phyloP scores from a whole-genome alignment of 768 basidiomycete species.

The Termitomyces sp. region DNA sequence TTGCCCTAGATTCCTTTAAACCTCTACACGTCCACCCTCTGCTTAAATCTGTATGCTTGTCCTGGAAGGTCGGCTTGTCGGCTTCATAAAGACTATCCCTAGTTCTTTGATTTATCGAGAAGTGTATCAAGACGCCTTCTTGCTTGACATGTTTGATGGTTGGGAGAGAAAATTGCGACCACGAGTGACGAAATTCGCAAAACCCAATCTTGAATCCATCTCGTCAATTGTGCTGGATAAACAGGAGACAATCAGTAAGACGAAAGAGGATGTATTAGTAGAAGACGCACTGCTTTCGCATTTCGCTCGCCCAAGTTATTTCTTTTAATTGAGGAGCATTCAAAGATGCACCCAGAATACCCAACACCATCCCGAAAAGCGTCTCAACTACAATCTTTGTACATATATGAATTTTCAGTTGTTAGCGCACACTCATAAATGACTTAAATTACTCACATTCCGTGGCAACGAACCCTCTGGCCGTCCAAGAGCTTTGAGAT shows the following conservation, averaged over 20 bases:
- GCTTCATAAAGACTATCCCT: not conserved
- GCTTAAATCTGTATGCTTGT: not conserved
- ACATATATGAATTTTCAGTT: not conserved
- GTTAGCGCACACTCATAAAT: not conserved
- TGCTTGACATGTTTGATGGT: not conserved
- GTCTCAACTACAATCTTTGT: constrained; percentile 64
- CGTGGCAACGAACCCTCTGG: constrained; percentile 62
- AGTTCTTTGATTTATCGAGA: not conserved
- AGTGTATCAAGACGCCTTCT: not conserved
- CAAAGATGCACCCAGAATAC: constrained; percentile 68
- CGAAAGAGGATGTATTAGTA: constrained; percentile 1
- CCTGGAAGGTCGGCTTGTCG: not conserved
- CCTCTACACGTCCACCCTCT: not conserved
- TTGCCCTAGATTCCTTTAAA: not conserved
- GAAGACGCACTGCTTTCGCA: constrained; percentile 63
- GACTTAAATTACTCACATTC: constrained; percentile 38
- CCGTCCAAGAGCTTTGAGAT: constrained; percentile 67
- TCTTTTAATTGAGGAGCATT: constrained; percentile 67
- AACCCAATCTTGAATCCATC: constrained; percentile 63
- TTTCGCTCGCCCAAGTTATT: constrained; percentile 87
- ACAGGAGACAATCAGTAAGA: constrained; percentile 2
- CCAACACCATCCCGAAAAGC: constrained; percentile 55
- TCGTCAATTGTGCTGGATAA: constrained; percentile 62
- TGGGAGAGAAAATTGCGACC: constrained; percentile 39
- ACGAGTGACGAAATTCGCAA: constrained; percentile 59